Evolutionary conservation across 192 early-diverging fungal genomes (phyloP).

Genomic region (Backusella circina): DNA sequence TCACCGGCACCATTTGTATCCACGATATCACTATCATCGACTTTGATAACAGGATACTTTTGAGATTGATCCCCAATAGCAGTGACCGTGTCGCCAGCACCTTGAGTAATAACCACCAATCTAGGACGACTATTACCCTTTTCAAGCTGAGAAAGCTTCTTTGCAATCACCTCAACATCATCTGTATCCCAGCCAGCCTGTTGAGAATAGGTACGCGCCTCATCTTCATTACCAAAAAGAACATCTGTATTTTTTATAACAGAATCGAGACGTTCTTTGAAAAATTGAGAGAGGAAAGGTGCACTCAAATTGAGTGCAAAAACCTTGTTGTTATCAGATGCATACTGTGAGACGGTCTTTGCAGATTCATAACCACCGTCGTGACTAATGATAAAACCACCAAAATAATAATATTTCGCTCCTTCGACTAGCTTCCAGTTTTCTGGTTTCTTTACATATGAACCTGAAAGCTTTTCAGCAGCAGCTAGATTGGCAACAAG

Average conservation of each 20-base stretch:
- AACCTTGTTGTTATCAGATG: constrained; percentile 74
- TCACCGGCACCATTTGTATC: constrained; percentile 99
- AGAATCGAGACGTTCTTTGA: constrained; percentile 74
- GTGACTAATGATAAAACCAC: constrained; percentile 88
- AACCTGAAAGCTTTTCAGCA: constrained; percentile 80
- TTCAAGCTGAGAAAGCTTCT: constrained; percentile 76
- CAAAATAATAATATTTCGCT: constrained; percentile 89
- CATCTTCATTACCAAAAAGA: constrained; percentile 95
- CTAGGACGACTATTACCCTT: constrained; percentile 75
- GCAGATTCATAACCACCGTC: constrained; percentile 78
- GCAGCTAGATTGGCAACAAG: constrained; percentile 93
- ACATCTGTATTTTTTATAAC: constrained; percentile 85
- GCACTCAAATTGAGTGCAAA: constrained; percentile 95
- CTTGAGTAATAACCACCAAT: constrained; percentile 92
- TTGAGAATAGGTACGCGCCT: constrained; percentile 79
- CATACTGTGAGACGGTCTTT: constrained; percentile 85
- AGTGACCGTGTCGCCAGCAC: constrained; percentile 70
- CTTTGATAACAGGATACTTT: constrained; percentile 55
- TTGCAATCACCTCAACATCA: constrained; percentile 80
- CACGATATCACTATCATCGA: constrained; percentile 68
- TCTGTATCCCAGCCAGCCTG: constrained; percentile 64
- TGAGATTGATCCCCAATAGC: constrained; percentile 60
- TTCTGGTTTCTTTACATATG: constrained; percentile 48
- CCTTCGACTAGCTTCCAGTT: constrained; percentile 85
- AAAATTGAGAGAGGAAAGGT: constrained; percentile 92